phyloP scores from a whole-genome alignment of 345 rosid species.

The Camelina sativa region DNA sequence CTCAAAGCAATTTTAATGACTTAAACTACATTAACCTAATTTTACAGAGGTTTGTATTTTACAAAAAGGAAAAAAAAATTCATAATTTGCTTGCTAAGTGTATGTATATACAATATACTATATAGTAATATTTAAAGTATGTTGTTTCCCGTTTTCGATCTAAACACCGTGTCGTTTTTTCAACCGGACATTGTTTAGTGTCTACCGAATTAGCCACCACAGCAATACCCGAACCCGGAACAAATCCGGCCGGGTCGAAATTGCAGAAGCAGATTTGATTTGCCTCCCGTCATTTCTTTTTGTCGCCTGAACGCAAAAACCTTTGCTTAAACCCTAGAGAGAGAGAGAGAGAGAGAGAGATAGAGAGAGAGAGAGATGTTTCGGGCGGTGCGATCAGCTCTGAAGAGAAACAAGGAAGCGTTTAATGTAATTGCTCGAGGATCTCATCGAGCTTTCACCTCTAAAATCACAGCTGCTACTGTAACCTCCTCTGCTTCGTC shows the following conservation, averaged over 20 bases:
- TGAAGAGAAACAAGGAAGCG: conserved; percentile 56
- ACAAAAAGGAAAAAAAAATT: too few species aligned
- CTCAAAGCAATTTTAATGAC: too few species aligned
- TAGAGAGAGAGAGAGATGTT: conserved; percentile 46
- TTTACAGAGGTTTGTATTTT: too few species aligned
- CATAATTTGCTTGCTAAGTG: too few species aligned
- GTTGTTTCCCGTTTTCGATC: conserved; percentile 2
- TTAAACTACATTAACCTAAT: too few species aligned
- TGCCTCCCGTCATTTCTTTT: conserved; percentile 1
- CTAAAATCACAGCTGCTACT: conserved; percentile 35
- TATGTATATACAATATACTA: too few species aligned
- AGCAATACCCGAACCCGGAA: conserved; percentile 38
- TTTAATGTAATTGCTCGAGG: conserved; percentile 43
- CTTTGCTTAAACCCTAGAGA: conserved; percentile 43
- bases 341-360: neutral
- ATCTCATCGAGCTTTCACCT: conserved; percentile 42
- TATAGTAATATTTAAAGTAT: too few species aligned
- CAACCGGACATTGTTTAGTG: conserved; percentile 4
- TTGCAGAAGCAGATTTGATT: conserved; percentile 21
- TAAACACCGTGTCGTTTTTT: conserved; percentile 18
- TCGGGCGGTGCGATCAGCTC: conserved; percentile 55
- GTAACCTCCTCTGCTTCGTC: conserved; percentile 42
- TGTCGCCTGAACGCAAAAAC: conserved; percentile 26
- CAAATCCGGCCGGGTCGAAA: conserved; percentile 20
- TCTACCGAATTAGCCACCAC: conserved; percentile 37